Base-by-base conservation (phyloP, 2,329 filamentous ascomycete genomes). In the Xylariaceae sp. region DNA sequence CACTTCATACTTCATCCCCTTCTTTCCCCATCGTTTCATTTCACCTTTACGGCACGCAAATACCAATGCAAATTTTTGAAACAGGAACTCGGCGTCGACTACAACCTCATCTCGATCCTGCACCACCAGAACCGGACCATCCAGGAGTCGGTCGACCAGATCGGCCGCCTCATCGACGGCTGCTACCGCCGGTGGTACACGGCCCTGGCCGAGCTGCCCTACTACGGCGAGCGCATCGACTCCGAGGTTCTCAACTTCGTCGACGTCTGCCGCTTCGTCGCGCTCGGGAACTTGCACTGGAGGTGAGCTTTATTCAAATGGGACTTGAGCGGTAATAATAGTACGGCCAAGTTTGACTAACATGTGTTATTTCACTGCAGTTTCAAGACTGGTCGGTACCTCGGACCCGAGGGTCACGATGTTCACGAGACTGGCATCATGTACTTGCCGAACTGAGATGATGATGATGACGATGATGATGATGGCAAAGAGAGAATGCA, bases 271-370 rank as follows among this genome's bases (percentile, higher is more conserved):
- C 43, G 48, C 4, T 46, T 46, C 21, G 37, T 56, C n/a, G 47
- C 50, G 4, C 35, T 55, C 11, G 54, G 50, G 1, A 54, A 47
- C 39, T 44, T 55, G 5, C 31, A 50, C 15, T 57, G 54, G 54
- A 55, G 52, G 53, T 54, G 17, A 34, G 43, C 38, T 33, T 1
- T 15, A n/a, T n/a, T n/a, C n/a, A n/a, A n/a, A n/a, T n/a, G n/a
- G n/a, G n/a, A n/a, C n/a, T n/a, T n/a, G n/a, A n/a, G 36, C 8
- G 3, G 9, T 9, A 6, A 3, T 7, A 11, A 3, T 9, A 13
- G 14, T 2, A 12, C 4, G 12, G 8, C 17, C 4, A 11, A 28
- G 18, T 7, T 3, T 13, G 13, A 17, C 5, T 7, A 8, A 9
- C 43, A 42, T 24, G 39, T 4, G n/a, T 28, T 0, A 5, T 27